Evolutionary conservation across 352 stramenopile genomes (phyloP), one percentile per base, ranked within the genome.

Genomic region (Blastocystis sp.): DNA sequence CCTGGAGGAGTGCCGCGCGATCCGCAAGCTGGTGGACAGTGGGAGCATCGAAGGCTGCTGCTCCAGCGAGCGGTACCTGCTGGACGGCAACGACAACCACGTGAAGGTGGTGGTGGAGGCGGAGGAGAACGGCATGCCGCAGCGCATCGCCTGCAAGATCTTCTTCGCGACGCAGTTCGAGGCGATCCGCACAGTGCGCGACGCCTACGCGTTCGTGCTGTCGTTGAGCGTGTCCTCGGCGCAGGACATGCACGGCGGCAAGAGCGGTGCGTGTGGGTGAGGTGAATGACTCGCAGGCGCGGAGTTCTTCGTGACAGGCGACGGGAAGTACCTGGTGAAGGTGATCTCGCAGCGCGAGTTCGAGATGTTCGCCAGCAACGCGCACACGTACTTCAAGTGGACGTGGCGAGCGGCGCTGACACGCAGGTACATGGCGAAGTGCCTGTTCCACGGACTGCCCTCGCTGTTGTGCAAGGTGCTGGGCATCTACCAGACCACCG

Each of bases 401-500:
- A 1, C 2, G 14, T 43, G 68, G 6, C n/a, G n/a, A 3, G 34
- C 9, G 6, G n/a, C 1, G 1, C 4, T 69, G 6, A 66, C 34
- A 38, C 21, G 24, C 28, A 84, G 74, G 52, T 84, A 84, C 54
- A 84, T 68, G 38, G 19, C 57, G 38, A 84, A 84, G 48, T 84
- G 74, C 43, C 74, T 84, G 38, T 84, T 84, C 38, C 59, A 84
- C 38, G 52, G 74, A 1, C 74, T 84, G 10, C 48, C 74, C 17
- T 84, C 74, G 24, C 59, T 84, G 2, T 28, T 84, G 19, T 84
- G 74, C 61, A 84, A 84, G 42, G 74, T 84, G n/a, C 57, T 84
- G 34, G 74, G 74, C n/a, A 84, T 84, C 57, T 84, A 84, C 4
- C 74, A 84, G 52, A 84, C 74, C 1, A 45, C 19, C 14, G 43